phyloP scores from a whole-genome alignment of 2,329 filamentous ascomycete genomes.

The Neodidymelliopsis sp. region DNA sequence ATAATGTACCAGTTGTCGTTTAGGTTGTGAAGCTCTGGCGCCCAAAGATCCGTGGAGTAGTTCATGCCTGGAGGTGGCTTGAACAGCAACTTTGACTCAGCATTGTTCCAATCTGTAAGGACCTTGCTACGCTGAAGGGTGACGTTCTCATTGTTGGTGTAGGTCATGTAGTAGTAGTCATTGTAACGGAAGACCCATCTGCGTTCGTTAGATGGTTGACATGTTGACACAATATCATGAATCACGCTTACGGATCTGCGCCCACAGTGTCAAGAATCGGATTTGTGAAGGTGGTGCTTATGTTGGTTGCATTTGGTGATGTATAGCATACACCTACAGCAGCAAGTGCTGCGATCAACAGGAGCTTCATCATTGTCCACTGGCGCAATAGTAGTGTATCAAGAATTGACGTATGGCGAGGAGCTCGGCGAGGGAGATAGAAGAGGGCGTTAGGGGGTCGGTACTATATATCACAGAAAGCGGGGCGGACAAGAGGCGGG shows the following conservation, averaged over 20 bases:
- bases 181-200: conserved; percentile 54
- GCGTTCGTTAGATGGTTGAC: conserved; percentile 1
- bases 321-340: conserved; percentile 24
- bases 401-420: not conserved
- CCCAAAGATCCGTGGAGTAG: conserved; percentile 60
- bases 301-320: conserved; percentile 19
- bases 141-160: conserved; percentile 54
- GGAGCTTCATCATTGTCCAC: conserved; percentile 28
- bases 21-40: conserved; percentile 59
- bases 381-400: not conserved
- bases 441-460: not conserved
- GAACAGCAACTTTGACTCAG: conserved; percentile 55
- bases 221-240: too few relatives aligned
- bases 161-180: conserved; percentile 56
- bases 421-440: not conserved
- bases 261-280: conserved; percentile 52
- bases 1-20: conserved; percentile 60
- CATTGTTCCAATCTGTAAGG: conserved; percentile 55
- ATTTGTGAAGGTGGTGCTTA: conserved; percentile 53
- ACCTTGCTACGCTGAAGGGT: conserved; percentile 52
- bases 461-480: conserved; percentile 8
- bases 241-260: conserved; percentile 56
- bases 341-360: conserved; percentile 29
- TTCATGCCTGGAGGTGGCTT: conserved; percentile 51
- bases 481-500: conserved; percentile 4